Evolutionary conservation across 2,329 filamentous ascomycete genomes (phyloP), one percentile per base, ranked within the genome.

Genomic region (Zasmidium angulare): DNA sequence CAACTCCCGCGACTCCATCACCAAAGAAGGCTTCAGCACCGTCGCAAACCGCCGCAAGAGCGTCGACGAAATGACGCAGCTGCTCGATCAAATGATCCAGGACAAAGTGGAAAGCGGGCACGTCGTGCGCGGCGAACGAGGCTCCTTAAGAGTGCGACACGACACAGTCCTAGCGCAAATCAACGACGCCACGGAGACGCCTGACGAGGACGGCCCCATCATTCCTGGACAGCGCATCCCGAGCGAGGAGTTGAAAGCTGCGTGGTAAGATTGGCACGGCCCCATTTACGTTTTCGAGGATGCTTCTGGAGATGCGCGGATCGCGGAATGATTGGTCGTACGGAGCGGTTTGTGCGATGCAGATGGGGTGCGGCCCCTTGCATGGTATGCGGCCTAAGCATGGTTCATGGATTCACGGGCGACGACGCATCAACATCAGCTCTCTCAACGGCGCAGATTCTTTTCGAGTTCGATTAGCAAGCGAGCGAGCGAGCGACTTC

Each of bases 11-110:
- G 62, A 64, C 21, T 60, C 58, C 46, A 56, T 60, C 20, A 46
- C 14, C 17, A 52, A 63, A 36, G 58, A 60, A 47, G 31, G 23
- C 0, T 56, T 53, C 22, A 24, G 24, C 6, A 54, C n/a, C n/a
- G 59, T 61, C 49, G 43, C 58, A 9, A 62, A 53, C 14, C 66
- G 71, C 3, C 63, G 70, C 24, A 86, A 84, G 78, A 91, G 89
- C 66, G 89, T 95, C 31, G 92, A 96, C 68, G 93, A 96, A 75
- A 93, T 97, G 87, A 96, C 90, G 66, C 86, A 87, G 69, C 92
- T 97, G 79, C 83, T 97, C 23, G 93, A 98, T 69, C 91, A 96
- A 76, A 97, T 98, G 93, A 95, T 97, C 60, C 89, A 93, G 71
- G 90, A 93, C 71, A 86, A 89, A 59, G 89, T 96, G 55, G 90